Evolutionary conservation across 495 filamentous ascomycete genomes (phyloP).

Genomic region (Neurospora hispaniola): DNA sequence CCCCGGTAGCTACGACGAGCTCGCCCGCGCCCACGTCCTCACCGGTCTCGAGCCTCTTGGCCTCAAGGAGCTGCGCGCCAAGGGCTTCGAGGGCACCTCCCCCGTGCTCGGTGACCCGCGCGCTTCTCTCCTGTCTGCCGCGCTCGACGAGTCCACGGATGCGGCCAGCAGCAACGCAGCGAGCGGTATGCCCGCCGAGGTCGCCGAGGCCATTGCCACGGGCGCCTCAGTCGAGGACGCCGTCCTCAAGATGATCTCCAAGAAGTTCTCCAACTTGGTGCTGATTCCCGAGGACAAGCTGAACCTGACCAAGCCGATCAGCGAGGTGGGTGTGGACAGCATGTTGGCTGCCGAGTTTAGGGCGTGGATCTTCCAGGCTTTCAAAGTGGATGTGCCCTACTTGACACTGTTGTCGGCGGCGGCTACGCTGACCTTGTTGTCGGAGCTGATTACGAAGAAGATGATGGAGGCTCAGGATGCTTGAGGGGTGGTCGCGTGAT

Average conservation of each 20-base stretch:
- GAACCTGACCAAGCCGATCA: slow-evolving; percentile 19
- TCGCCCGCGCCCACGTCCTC: slow-evolving; percentile 13
- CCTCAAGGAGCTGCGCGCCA: slow-evolving; percentile 10
- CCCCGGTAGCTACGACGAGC: background rate
- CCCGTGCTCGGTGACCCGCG: slow-evolving; percentile 16
- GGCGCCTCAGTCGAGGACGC: slow-evolving; percentile 5
- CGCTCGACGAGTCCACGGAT: slow-evolving; percentile 7
- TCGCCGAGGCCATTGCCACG: slow-evolving; percentile 6
- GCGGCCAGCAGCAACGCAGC: slow-evolving; percentile 1
- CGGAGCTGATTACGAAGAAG: background rate
- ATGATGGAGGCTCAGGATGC: background rate
- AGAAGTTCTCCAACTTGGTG: slow-evolving; percentile 24
- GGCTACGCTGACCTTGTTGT: background rate
- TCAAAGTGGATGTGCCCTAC: slow-evolving; percentile 29
- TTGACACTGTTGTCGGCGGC: slow-evolving; percentile 21
- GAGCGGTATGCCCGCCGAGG: slow-evolving; percentile 1
- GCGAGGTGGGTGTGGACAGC: slow-evolving; percentile 33
- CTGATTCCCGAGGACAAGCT: slow-evolving; percentile 17
- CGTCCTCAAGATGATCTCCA: slow-evolving; percentile 14
- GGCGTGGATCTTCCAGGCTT: slow-evolving; percentile 38
- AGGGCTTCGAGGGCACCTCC: slow-evolving; percentile 8
- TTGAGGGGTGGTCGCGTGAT: slow-evolving; percentile 5
- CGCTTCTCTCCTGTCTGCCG: slow-evolving; percentile 14
- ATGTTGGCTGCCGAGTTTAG: slow-evolving; percentile 39
- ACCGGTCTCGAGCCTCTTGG: slow-evolving; percentile 26